These are phyloP conservation scores for Sporisorium scitamineum DNA, from an alignment of 1,284 basidiomycete species.

Conservation along the genomic window DNA sequence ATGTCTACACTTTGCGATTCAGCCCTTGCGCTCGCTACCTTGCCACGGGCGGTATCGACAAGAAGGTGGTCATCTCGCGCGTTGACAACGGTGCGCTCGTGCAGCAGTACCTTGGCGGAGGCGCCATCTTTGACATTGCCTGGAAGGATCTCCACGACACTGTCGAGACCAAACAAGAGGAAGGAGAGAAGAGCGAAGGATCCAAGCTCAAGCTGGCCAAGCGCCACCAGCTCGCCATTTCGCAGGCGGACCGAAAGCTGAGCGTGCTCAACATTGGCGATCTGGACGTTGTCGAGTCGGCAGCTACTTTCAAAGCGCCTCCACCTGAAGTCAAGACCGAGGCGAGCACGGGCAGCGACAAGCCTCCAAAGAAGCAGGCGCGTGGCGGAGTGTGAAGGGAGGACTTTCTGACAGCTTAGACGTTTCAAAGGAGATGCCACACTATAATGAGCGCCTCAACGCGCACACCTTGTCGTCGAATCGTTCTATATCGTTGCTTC, in stretches of 20 bases:
- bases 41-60: conserved; percentile 67
- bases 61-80: conserved; percentile 58
- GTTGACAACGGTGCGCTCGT: conserved; percentile 54
- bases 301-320: conserved; percentile 27
- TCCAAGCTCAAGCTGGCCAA: conserved; percentile 19
- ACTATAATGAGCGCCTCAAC: background rate
- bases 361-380: conserved; percentile 42
- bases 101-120: conserved; percentile 53
- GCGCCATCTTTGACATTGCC: conserved; percentile 51
- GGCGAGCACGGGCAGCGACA: conserved; percentile 22
- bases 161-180: conserved; percentile 42
- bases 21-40: conserved; percentile 64
- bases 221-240: conserved; percentile 60
- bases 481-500: background rate
- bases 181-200: conserved; percentile 29
- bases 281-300: conserved; percentile 33
- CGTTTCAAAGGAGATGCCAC: background rate
- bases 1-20: conserved; percentile 64
- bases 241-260: conserved; percentile 62
- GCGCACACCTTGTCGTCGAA: background rate
- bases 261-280: conserved; percentile 57
- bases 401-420: background rate
- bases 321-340: conserved; percentile 28
- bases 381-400: conserved; percentile 34
- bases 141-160: conserved; percentile 47